Base-by-base conservation (phyloP, 495 filamentous ascomycete genomes). In the Aspergillus conjunctus region DNA sequence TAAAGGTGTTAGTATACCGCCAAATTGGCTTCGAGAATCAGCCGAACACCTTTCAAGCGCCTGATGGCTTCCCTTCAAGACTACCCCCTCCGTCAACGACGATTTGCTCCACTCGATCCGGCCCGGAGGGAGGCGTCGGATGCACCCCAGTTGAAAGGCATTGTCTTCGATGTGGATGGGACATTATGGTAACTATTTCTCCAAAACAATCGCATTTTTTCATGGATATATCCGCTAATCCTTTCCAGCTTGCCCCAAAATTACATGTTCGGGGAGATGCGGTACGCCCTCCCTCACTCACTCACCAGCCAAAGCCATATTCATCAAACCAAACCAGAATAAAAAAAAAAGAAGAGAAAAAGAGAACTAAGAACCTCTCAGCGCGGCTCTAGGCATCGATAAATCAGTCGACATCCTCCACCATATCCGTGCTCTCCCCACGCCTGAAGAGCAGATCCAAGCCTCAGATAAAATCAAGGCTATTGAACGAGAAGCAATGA, bases 131-230 rank as follows among this genome's bases (percentile, higher is more conserved):
- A 55, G 31, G 30, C 57, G 7, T 68, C 68, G 20, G 67, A 73
- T 57, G 77, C 77, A 11, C 88, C 88, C 39, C 79, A 73, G 52
- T 73, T 98, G 51, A 85, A 87, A 64, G 93, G 93, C 1, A 83
- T 98, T 7, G 85, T 97, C 32, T 98, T 98, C 72, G 93, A 98
- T 77, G 90, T 98, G 33, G 93, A 98, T 73, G 93, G 93, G 7
- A 98, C 93, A 20, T 72, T 98, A 51, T 96, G 90, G 93, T 93
- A 74, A 80, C 32, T 15, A 11, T 44, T 22, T 49, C 37, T 26
- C 41, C 45, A 32, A 12, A 43, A 21, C n/a, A n/a, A 11, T 15
- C 15, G 15, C 30, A 20, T 34, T 8, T 7, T 54, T n/a, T 18
- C 22, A 18, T 31, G 21, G 14, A 31, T 41, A 49, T 12, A 20